Base-by-base conservation (phyloP, 2,329 filamentous ascomycete genomes). In the Thelonectria blattea region DNA sequence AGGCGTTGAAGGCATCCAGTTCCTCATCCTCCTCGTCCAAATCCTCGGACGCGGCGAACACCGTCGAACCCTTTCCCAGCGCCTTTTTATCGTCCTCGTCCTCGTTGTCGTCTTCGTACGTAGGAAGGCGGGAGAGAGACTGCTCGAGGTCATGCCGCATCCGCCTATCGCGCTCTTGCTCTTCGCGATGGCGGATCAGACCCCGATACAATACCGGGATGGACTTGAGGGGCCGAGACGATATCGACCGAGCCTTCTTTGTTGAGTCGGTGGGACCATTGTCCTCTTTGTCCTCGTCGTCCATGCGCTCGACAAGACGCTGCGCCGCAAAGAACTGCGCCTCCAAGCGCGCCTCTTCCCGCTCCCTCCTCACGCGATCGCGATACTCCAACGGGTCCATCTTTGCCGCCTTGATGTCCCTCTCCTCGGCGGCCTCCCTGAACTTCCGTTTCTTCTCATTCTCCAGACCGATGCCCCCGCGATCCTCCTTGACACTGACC, bases 381-480 rank as follows among this genome's bases (percentile, higher is more conserved):
- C 91, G 81, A 71, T 91, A 96, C 72, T 91, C 91, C 1, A 83
- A 83, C 60, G 90, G 88, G 43, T 91, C 83, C 32, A 79, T 82
- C 50, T 85, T 83, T 73, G 86, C 88, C 14, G 81, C 76, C 72
- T 92, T 92, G 52, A 80, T 77, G 41, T 81, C 76, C 60, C 72
- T 76, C 65, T 84, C 79, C 65, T 84, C 85, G 5, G 83, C 84
- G 55, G 86, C 85, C 74, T 92, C 89, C 45, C 85, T 78, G 20
- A 87, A 72, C 72, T 90, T 93, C 65, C 92, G 83, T 80, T 96
- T 97, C 78, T 89, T 89, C 74, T 95, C 92, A 5, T 84, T 87
- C 65, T 95, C 92, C 68, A 94, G 78, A 0, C 95, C 94, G 65
- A 98, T 92, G 1, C 94, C 95, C 15, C 87, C 89, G 3, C 91